Percentiles rank a stretch among this genome's conserved stretches.
Conservation (phyloP, 2,329 filamentous ascomycete genomes). For the Colletotrichum sp. region DNA sequence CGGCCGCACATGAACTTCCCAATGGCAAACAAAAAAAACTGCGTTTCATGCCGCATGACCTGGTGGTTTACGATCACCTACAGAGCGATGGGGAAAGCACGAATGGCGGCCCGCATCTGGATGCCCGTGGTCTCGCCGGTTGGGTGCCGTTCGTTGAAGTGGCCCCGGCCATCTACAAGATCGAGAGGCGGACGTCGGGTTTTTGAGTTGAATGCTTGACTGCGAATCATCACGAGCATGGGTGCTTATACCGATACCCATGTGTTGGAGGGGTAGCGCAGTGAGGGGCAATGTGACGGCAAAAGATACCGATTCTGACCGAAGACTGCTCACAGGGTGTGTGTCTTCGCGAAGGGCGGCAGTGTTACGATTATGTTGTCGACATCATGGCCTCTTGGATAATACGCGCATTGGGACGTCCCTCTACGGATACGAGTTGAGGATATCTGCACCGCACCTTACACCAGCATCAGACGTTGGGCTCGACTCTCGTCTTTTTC, state of each 20-base stretch:
- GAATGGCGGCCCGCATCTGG: not conserved
- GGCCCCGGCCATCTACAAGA: not conserved
- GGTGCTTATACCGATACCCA: not conserved
- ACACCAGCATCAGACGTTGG: accelerated
- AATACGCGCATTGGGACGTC: accelerated
- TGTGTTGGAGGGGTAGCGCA: not conserved
- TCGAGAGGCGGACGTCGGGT: not conserved
- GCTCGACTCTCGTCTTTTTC: not conserved
- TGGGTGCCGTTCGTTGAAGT: constrained; percentile 9
- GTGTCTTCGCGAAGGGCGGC: not conserved
- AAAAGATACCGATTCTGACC: not conserved
- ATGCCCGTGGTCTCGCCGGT: constrained; percentile 23
- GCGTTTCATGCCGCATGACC: not conserved
- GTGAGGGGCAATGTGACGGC: not conserved
- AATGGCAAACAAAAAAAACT: not conserved
- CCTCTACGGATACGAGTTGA: not conserved
- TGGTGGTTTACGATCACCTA: not conserved
- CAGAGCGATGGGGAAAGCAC: not conserved
- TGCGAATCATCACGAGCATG: not conserved
- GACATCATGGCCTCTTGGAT: not conserved
- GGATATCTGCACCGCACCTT: not conserved
- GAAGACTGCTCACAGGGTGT: not conserved
- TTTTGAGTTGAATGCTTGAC: not conserved
- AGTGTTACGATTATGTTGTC: not conserved
- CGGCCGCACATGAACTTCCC: not conserved